Evolutionary conservation across 768 basidiomycete genomes (phyloP).

Genomic region (Mycena crocata): DNA sequence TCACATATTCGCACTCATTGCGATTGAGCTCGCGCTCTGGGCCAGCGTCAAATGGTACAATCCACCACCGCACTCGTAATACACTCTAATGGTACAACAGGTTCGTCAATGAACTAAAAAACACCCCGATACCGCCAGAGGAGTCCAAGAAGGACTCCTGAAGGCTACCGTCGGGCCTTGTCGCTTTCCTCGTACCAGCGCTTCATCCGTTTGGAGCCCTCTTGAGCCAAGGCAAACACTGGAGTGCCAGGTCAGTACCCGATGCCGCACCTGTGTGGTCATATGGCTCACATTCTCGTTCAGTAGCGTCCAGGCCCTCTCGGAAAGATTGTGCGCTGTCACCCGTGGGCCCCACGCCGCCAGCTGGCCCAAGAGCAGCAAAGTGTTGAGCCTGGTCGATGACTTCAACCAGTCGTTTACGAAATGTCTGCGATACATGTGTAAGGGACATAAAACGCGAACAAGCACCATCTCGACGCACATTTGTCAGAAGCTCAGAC

Average conservation of each 20-base stretch:
- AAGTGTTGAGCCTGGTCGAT: conserved; percentile 93
- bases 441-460: not conserved
- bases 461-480: conserved; percentile 37
- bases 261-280: not conserved
- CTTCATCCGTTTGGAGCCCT: conserved; percentile 81
- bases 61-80: conserved; percentile 6
- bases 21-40: conserved; percentile 78
- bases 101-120: conserved; percentile 75
- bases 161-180: conserved; percentile 58
- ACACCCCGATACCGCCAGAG: conserved; percentile 37
- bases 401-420: conserved; percentile 78
- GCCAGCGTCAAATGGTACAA: conserved; percentile 82
- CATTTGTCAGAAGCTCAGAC: conserved; percentile 77
- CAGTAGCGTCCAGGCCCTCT: conserved; percentile 93
- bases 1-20: conserved; percentile 76
- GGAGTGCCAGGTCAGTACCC: conserved; percentile 23
- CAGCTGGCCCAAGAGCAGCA: conserved; percentile 73
- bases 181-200: conserved; percentile 86
- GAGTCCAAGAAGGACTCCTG: conserved; percentile 46
- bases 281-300: conserved; percentile 84
- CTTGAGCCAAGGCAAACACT: conserved; percentile 92
- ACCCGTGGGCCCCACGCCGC: conserved; percentile 61
- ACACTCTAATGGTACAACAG: conserved; percentile 50
- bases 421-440: conserved; percentile 70
- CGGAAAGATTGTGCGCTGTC: conserved; percentile 81